Base-by-base conservation (phyloP, 1,139 yeast species). In the Trichomonascaceae sp. region DNA sequence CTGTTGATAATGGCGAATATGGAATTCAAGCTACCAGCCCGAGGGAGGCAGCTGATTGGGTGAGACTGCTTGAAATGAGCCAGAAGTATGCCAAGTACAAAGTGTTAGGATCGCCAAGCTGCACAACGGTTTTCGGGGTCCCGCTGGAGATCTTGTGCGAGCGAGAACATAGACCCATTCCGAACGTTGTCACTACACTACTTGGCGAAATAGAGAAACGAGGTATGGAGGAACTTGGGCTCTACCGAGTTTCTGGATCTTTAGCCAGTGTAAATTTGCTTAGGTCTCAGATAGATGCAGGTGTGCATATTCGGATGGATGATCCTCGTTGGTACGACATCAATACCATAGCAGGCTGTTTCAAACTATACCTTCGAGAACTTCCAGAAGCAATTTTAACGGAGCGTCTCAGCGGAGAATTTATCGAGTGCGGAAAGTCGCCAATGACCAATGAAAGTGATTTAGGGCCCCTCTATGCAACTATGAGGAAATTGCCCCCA, bases 211-310 rank as follows among this genome's bases (percentile, higher is more conserved):
- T 93, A 59, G 98, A 93, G 66, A 71, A 75, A 30, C 82, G 91
- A 54, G 97, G 98, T 0, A 69, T 93, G 41, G 88, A 87, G 59
- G 98, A 91, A 66, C 88, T 89, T 57, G 99, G 99, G 20, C 75
- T 93, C 19, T 93, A 93, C 69, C 83, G 99, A 68, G 87, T 91
- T 58, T 88, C 96, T 57, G 95, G 97, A 0, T 88, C 97, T 0
- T 74, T 89, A 47, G 87, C 88, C 49, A 88, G 89, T 53, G 83
- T 93, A 58, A 82, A 79, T 57, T 78, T 82, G 24, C 76, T 90
- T 58, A 88, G 85, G 66, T 74, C 76, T 10, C 83, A 83, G 43
- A 87, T 93, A 66, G 96, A 93, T 69, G 80, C 78, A 57, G 80
- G 81, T 30, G 88, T 88, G 17, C 80, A 78, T 9, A 83, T 88